These are phyloP conservation scores for Hygrophorus russula DNA, from an alignment of 768 basidiomycete genomes.

Conservation along the genomic window DNA sequence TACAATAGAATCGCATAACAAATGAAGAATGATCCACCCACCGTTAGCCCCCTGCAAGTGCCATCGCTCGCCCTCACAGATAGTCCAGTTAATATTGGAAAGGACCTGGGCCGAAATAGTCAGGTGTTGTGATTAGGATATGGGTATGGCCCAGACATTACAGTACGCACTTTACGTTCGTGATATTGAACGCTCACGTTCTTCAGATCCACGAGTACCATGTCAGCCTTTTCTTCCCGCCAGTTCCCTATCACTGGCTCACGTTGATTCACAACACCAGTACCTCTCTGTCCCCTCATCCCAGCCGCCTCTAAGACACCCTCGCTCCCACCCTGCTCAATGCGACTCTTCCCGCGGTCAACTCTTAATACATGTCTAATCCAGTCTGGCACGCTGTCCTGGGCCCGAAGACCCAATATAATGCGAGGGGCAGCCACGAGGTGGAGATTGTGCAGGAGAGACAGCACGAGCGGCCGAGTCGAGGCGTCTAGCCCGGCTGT, in stretches of 20 bases:
- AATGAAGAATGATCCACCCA: slow-evolving; percentile 16
- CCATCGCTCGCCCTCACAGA: slow-evolving; percentile 78
- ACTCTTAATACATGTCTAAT: slow-evolving; percentile 58
- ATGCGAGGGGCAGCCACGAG: slow-evolving; percentile 39
- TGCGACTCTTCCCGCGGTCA: slow-evolving; percentile 23
- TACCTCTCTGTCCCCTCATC: neutral
- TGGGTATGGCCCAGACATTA: neutral
- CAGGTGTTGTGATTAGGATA: neutral
- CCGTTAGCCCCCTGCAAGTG: slow-evolving; percentile 87
- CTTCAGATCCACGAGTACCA: slow-evolving; percentile 44
- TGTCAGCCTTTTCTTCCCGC: slow-evolving; percentile 7
- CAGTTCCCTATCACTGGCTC: neutral
- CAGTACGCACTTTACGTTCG: slow-evolving; percentile 37
- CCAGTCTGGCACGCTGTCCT: slow-evolving; percentile 66
- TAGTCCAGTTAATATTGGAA: slow-evolving; percentile 69
- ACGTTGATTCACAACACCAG: neutral
- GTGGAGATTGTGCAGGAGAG: slow-evolving; percentile 47
- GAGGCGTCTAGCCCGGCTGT: slow-evolving; percentile 71
- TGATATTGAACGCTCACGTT: slow-evolving; percentile 66
- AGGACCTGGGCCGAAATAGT: slow-evolving; percentile 44
- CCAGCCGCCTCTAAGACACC: slow-evolving; percentile 22
- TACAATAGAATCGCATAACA: no score
- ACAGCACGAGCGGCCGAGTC: slow-evolving; percentile 43
- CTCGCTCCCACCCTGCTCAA: slow-evolving; percentile 40
- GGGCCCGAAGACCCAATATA: slow-evolving; percentile 53